Evolutionary conservation across 768 basidiomycete genomes (phyloP).

Genomic region (Rhizopogon vulgaris): DNA sequence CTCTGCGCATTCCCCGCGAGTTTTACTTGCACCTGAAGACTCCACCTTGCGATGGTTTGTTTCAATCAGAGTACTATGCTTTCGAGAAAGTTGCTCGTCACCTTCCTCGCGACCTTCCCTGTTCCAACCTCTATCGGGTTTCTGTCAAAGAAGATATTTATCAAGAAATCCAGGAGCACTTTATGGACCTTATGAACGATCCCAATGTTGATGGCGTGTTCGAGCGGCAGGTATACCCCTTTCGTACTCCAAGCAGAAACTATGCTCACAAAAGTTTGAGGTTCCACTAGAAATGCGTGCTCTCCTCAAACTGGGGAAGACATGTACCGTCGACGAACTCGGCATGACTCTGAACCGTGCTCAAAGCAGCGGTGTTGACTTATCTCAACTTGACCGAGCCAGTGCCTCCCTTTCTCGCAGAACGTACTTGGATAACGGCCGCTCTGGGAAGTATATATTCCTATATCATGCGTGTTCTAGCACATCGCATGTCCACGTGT

Average conservation of each 20-base stretch:
- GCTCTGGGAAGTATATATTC: conserved; percentile 70
- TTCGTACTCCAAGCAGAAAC: background rate
- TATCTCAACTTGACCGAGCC: conserved; percentile 71
- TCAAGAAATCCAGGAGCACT: conserved; percentile 81
- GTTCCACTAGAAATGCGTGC: conserved; percentile 80
- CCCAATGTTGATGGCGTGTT: conserved; percentile 94
- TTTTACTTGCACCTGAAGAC: conserved; percentile 90
- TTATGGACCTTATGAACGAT: conserved; percentile 87
- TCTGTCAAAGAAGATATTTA: conserved; percentile 80
- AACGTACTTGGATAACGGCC: conserved; percentile 70
- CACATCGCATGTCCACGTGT: conserved; percentile 74
- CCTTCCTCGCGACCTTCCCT: conserved; percentile 73
- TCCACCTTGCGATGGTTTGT: conserved; percentile 56
- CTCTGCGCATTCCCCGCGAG: conserved; percentile 81
- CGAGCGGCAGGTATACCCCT: conserved; percentile 71
- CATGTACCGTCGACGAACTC: conserved; percentile 62
- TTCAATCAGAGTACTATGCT: conserved; percentile 63
- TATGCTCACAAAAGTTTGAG: conserved; percentile 31
- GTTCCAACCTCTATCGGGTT: conserved; percentile 77
- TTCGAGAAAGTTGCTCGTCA: conserved; percentile 69
- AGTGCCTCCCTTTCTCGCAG: conserved; percentile 50
- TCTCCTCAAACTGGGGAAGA: conserved; percentile 77
- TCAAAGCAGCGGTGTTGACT: conserved; percentile 75
- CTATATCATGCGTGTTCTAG: conserved; percentile 82
- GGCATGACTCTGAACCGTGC: conserved; percentile 77